Evolutionary conservation across 1,139 yeast genomes (phyloP), one percentile per base, ranked within the genome.

Genomic region (Debaryomyces nepalensis): DNA sequence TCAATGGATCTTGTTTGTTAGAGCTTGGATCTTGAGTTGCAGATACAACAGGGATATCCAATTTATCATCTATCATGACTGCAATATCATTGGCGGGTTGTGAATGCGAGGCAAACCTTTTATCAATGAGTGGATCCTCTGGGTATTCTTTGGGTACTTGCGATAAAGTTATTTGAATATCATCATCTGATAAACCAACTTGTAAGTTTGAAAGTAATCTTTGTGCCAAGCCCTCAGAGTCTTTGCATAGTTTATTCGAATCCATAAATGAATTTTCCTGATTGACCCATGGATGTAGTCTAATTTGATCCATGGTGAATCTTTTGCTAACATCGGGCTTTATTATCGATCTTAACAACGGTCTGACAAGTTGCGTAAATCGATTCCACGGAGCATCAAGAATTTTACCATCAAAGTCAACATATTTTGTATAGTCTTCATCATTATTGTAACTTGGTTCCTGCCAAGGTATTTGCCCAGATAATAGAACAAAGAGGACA

Each of bases 401-500:
- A 1, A 75, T 54, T 22, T 71, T 73, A 5, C 82, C 83, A 26
- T 71, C 68, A 29, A 66, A 64, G 10, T 57, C 57, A 8, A 68
- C 54, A 49, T 69, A 81, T 9, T 60, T 59, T 8, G 59, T 57
- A 49, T 72, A 83, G 47, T 77, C 79, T 1, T 62, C 61, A 50
- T 82, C 86, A 14, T 66, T 66, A 4, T 53, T 53, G 21, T 71
- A 68, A 27, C 9, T 20, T 0, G 86, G 87, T 52, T 75, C 75
- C 46, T 79, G 82, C 88, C 88, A 82, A 0, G 87, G 85, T 0
- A 82, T 79, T 48, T 77, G 78, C 1, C 88, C 88, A 1, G 82
- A 70, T 18, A 81, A 52, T 26, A 82, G 57, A 2, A 81, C 87
- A 59, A 77, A 82, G 11, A 81, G 48, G 5, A 83, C 77, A 2